Conservation (phyloP, 192 early-diverging fungal species). For the Phycomyces nitens region DNA sequence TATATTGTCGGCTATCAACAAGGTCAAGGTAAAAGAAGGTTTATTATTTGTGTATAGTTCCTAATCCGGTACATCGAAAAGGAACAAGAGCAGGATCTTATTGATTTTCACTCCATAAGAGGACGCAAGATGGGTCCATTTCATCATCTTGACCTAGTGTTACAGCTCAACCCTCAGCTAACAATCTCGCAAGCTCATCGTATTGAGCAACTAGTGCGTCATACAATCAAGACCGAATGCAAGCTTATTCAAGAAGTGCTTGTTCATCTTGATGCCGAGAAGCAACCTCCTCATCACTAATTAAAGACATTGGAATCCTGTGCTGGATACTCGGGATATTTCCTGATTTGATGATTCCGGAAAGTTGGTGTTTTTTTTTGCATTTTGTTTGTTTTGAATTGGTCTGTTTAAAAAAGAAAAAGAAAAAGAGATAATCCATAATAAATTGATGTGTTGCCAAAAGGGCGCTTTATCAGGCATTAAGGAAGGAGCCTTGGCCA, state of each 20-base stretch:
- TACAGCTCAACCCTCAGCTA: slow-evolving; percentile 48
- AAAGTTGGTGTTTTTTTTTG: too few relatives aligned
- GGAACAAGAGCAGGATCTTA: slow-evolving; percentile 2
- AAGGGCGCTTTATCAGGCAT: too few relatives aligned
- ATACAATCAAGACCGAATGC: slow-evolving; percentile 28
- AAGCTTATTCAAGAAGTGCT: slow-evolving; percentile 35
- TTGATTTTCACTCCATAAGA: slow-evolving; percentile 42
- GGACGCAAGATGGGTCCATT: slow-evolving; percentile 59
- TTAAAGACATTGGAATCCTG: too few relatives aligned
- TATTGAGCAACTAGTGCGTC: slow-evolving; percentile 28
- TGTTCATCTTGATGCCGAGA: slow-evolving; percentile 34
- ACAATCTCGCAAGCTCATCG: slow-evolving; percentile 44
- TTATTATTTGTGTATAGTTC: too few relatives aligned
- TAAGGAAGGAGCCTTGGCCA: too few relatives aligned
- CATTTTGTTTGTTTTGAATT: not conserved
- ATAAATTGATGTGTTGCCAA: not conserved
- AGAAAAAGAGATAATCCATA: not conserved
- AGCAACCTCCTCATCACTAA: not conserved
- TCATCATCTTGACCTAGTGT: slow-evolving; percentile 47
- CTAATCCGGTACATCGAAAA: not conserved
- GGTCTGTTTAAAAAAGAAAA: not conserved
- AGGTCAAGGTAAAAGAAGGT: slow-evolving; percentile 36
- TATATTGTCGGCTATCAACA: slow-evolving; percentile 23
- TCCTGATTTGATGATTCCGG: not conserved
- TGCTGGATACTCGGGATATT: slow-evolving; percentile 5